Percentiles rank a stretch among this genome's conserved stretches.
These are phyloP conservation scores for Nepenthes alata DNA, from an alignment of 179 eudicot genomes.

Conservation along the genomic window DNA sequence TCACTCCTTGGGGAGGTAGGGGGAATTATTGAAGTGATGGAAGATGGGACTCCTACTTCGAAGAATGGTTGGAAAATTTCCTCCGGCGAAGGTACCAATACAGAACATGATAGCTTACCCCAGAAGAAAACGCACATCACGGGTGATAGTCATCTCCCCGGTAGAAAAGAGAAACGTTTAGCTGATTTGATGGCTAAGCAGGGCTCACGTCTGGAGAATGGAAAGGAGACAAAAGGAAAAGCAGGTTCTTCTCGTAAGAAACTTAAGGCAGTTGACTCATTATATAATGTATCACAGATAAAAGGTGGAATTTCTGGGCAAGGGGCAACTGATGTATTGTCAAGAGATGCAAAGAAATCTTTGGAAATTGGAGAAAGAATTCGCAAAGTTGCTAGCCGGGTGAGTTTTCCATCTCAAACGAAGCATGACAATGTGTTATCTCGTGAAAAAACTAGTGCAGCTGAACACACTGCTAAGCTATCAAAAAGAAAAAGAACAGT, in stretches of 20 bases:
- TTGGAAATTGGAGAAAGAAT: constrained; percentile 25
- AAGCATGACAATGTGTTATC: constrained; percentile 13
- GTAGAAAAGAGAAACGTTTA: constrained; percentile 24
- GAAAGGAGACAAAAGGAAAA: constrained; percentile 12
- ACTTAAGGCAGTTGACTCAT: constrained; percentile 12
- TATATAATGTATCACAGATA: constrained; percentile 12
- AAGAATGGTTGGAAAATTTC: constrained; percentile 4
- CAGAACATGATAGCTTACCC: constrained; percentile 17
- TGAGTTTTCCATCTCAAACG: constrained; percentile 18
- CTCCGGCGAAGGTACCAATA: constrained; percentile 13
- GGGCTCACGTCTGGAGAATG: constrained; percentile 9
- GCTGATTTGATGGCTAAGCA: constrained; percentile 21
- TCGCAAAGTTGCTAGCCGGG: constrained; percentile 17
- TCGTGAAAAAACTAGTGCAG: constrained; percentile 6
- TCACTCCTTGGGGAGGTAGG: constrained; percentile 7
- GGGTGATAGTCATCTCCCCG: constrained; percentile 11
- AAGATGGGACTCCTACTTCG: constrained; percentile 14
- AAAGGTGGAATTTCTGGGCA: constrained; percentile 11
- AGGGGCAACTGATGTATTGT: not conserved
- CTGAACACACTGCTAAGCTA: constrained; percentile 13
- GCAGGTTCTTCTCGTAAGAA: constrained; percentile 17
- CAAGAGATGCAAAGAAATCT: constrained; percentile 16
- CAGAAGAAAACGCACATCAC: constrained; percentile 25
- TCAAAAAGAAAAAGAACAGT: constrained; percentile 13
- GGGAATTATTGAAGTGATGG: constrained; percentile 6